Base-by-base conservation (phyloP, 169 alveolate species). In the Theileria sp. region DNA sequence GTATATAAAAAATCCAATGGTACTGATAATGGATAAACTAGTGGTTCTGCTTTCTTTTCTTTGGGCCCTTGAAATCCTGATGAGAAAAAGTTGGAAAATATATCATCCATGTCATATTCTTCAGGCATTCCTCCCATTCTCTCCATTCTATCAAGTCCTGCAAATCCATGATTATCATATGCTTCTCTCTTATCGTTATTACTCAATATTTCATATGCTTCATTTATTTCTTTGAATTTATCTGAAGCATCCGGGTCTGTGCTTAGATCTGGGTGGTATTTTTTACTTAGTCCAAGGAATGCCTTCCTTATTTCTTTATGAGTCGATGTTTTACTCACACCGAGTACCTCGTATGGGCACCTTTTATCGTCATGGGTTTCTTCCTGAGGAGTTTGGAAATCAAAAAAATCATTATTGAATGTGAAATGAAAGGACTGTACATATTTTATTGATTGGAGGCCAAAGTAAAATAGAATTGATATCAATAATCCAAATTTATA, bases 251-350 rank as follows among this genome's bases (percentile, higher is more conserved):
- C 95, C 32, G 81, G 86, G 62, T 89, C 93, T 80, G 88, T 93
- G 81, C 87, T 92, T 21, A 87, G 80, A 82, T 96, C 99, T 28
- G 99, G 99, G 79, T 96, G 99, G 69, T 90, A 94, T 87, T 94
- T 92, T 75, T 88, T 84, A 61, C 94, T 88, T 56, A 90, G 74
- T 50, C 80, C 86, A 32, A 88, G 70, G 80, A 94, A 97, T 38
- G 99, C 97, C 80, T 95, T 95, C 76, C 96, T 96, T 44, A 97
- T 96, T 51, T 95, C 97, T 49, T 91, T 92, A 23, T 88, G 80
- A 6, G 93, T 86, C 56, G 96, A 94, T 28, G 87, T 67, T 71
- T 87, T 88, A 5, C 77, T 34, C 61, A 93, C 92, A 0, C 96
- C 96, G 23, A 93, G 71, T 1, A 85, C 87, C 15, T 77, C 80